A percentile compares a stretch with the other conserved stretches of the same genome.
phyloP scores from a whole-genome alignment of 495 filamentous ascomycete genomes.

The Hypomontagnella monticulosa region DNA sequence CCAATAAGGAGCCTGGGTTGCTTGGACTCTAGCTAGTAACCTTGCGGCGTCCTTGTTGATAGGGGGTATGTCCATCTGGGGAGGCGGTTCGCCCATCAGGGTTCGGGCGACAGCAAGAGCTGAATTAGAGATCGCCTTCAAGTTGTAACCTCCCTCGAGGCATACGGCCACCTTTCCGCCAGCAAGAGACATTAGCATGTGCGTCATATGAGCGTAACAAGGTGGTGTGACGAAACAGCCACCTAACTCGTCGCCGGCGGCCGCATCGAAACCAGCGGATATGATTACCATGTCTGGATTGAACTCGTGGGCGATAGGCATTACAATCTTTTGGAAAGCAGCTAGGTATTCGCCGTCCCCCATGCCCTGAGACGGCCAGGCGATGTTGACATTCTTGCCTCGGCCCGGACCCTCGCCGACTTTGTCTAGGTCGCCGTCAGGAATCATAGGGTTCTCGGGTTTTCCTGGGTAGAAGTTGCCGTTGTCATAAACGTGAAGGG shows the following conservation, averaged over 20 bases:
- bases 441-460: constrained; percentile 64
- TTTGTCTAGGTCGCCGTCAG: constrained; percentile 76
- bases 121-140: constrained; percentile 88
- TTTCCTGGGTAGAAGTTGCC: constrained; percentile 88
- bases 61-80: constrained; percentile 64
- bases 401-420: constrained; percentile 77
- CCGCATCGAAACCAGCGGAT: constrained; percentile 95
- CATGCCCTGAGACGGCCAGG: constrained; percentile 92
- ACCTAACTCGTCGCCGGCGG: constrained; percentile 89
- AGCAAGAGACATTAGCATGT: constrained; percentile 98
- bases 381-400: constrained; percentile 95
- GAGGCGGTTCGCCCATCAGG: constrained; percentile 93
- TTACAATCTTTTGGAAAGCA: constrained; percentile 95
- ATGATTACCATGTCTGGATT: constrained; percentile 95
- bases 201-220: constrained; percentile 98
- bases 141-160: constrained; percentile 95
- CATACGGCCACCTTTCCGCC: constrained; percentile 90
- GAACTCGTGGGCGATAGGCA: constrained; percentile 95
- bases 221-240: constrained; percentile 89
- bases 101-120: constrained; percentile 91
- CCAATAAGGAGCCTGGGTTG: constrained; percentile 67
- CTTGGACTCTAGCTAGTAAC: constrained; percentile 61
- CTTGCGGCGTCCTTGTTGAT: constrained; percentile 60
- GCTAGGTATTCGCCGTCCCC: constrained; percentile 96
- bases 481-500: constrained; percentile 86